A percentile compares a stretch with the other conserved stretches of the same genome.
phyloP scores from a whole-genome alignment of 2,329 filamentous ascomycete species.

The Colletotrichum shisoi region DNA sequence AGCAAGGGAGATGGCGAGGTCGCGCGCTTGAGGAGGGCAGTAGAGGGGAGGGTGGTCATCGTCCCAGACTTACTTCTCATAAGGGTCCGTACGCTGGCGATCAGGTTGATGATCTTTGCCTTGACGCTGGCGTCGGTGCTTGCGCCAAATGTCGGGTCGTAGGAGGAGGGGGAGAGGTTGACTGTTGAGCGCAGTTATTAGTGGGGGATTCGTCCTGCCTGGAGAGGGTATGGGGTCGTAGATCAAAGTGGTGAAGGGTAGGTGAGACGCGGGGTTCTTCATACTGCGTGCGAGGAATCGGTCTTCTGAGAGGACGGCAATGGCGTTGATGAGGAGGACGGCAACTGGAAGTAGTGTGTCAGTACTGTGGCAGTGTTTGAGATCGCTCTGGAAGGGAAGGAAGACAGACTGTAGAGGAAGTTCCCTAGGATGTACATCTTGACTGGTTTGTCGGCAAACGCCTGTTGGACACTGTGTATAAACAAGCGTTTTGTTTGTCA shows the following conservation, averaged over 20 bases:
- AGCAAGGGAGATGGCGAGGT: not conserved
- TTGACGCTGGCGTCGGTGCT: constrained; percentile 79
- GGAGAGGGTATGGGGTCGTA: not conserved
- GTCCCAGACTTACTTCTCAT: constrained; percentile 76
- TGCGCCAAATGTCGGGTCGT: constrained; percentile 81
- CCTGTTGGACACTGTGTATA: not conserved
- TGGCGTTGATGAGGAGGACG: constrained; percentile 89
- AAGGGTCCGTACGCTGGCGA: constrained; percentile 86
- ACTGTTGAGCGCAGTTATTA: constrained; percentile 51
- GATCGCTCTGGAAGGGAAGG: not conserved
- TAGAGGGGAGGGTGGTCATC: not conserved
- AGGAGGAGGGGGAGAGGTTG: constrained; percentile 75
- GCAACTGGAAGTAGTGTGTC: constrained; percentile 58
- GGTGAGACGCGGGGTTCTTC: constrained; percentile 32
- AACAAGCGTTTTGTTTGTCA: not conserved
- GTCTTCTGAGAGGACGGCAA: constrained; percentile 93
- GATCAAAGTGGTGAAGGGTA: not conserved
- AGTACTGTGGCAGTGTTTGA: constrained; percentile 7
- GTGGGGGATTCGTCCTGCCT: not conserved
- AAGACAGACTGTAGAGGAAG: constrained; percentile 68
- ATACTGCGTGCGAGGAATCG: constrained; percentile 79
- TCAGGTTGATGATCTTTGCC: constrained; percentile 86
- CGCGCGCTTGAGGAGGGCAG: not conserved
- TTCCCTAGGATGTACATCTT: constrained; percentile 74
- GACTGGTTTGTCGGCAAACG: constrained; percentile 8